Evolutionary conservation across 2,329 filamentous ascomycete species (phyloP).

Genomic region (Colletotrichum spaethianum): DNA sequence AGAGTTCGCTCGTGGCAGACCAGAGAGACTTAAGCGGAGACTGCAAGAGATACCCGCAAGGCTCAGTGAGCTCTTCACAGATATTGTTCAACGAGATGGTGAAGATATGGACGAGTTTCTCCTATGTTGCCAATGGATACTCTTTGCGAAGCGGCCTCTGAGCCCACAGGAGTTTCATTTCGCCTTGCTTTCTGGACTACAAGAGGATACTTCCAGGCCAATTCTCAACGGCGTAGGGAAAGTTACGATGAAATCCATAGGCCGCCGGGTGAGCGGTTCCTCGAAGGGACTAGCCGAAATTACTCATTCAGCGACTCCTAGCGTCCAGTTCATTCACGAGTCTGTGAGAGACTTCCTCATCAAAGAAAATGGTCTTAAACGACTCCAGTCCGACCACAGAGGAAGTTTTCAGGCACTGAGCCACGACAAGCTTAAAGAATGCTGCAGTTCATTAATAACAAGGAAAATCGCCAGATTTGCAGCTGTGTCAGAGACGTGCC

Average conservation of each 20-base stretch:
- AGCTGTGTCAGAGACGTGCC: slow-evolving; percentile 46
- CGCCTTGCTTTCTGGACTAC: slow-evolving; percentile 35
- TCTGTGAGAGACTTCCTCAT: slow-evolving; percentile 64
- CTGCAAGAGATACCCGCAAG: slow-evolving; percentile 53
- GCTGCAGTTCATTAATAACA: slow-evolving; percentile 55
- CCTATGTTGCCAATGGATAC: slow-evolving; percentile 59
- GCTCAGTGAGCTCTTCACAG: slow-evolving; percentile 57
- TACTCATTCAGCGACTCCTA: slow-evolving; percentile 45
- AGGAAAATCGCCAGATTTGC: not conserved
- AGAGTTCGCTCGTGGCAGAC: slow-evolving; percentile 48
- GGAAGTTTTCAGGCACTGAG: slow-evolving; percentile 50
- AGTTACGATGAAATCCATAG: slow-evolving; percentile 46
- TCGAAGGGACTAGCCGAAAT: slow-evolving; percentile 63
- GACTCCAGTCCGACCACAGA: slow-evolving; percentile 50
- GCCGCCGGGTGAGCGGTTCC: slow-evolving; percentile 52
- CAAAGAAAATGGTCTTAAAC: slow-evolving; percentile 48
- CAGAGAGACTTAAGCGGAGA: slow-evolving; percentile 44
- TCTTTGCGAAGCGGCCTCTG: slow-evolving; percentile 56
- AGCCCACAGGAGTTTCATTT: slow-evolving; percentile 54
- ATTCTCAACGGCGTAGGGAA: slow-evolving; percentile 44
- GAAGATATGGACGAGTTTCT: slow-evolving; percentile 53
- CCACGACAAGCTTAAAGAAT: slow-evolving; percentile 60
- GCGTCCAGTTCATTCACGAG: slow-evolving; percentile 66
- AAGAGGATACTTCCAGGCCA: not conserved
- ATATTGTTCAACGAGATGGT: slow-evolving; percentile 57